phyloP scores from a whole-genome alignment of 306 rosid genomes.

The Glycine tomentella region DNA sequence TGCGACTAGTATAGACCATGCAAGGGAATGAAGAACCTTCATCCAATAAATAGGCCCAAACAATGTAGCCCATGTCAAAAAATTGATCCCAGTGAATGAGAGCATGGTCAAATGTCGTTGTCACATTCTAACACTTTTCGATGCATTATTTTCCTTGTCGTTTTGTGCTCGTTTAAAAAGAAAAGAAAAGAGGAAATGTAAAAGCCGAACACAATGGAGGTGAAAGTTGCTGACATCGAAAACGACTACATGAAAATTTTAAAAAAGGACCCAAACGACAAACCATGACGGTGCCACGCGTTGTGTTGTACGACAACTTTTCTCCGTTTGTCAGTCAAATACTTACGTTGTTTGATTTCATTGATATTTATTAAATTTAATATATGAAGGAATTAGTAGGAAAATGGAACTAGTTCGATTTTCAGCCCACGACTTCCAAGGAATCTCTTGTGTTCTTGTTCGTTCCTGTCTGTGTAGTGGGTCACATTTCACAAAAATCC shows the following conservation, averaged over 20 bases:
- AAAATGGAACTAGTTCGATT: background rate
- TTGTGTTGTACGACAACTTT: background rate
- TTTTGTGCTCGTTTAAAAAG: background rate
- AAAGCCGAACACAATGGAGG: background rate
- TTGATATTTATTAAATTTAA: background rate
- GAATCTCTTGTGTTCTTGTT: constrained; percentile 8
- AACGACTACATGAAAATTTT: constrained; percentile 27
- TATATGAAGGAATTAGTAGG: background rate
- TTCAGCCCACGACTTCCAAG: background rate
- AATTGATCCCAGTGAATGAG: background rate
- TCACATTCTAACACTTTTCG: constrained; percentile 4
- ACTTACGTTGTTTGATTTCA: background rate
- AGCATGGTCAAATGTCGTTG: constrained; percentile 15
- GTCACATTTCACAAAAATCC: background rate
- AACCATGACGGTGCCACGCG: constrained; percentile 36
- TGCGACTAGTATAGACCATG: too few relatives aligned
- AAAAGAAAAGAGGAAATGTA: background rate
- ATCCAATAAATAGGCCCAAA: background rate
- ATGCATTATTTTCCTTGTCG: constrained; percentile 45
- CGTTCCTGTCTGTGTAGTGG: background rate
- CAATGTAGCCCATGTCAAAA: background rate
- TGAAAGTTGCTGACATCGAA: constrained; percentile 23
- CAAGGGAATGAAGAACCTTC: too few relatives aligned
- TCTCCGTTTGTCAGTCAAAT: constrained; percentile 32
- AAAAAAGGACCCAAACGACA: constrained; percentile 42